phyloP scores from a whole-genome alignment of 441 rosid genomes.

The Gossypium gossypioides region DNA sequence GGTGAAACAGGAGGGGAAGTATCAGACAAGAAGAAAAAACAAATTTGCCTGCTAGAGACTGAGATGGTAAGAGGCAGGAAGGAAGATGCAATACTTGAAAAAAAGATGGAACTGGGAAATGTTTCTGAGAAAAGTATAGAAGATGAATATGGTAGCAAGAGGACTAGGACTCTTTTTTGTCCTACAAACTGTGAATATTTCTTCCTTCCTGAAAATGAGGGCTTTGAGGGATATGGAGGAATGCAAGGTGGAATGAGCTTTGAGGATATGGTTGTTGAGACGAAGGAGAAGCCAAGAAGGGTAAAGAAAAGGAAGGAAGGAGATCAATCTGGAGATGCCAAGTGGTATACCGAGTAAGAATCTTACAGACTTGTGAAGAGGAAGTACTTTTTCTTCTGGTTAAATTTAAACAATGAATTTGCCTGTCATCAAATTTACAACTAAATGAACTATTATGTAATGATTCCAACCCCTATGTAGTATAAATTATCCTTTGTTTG shows the following conservation, averaged over 20 bases:
- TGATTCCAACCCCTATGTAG: background rate
- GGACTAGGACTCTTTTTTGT: constrained; percentile 1
- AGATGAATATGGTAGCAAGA: constrained; percentile 1
- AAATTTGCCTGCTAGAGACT: background rate
- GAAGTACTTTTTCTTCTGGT: background rate
- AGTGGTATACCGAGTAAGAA: constrained; percentile 11
- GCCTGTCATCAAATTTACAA: background rate
- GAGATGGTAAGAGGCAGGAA: background rate
- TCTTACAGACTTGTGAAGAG: background rate
- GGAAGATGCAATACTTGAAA: constrained; percentile 3
- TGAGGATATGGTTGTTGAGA: background rate
- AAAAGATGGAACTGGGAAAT: background rate
- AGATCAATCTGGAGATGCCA: background rate
- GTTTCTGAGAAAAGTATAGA: background rate
- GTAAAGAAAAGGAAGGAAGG: background rate
- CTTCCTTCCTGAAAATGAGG: background rate
- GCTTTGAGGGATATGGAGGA: background rate
- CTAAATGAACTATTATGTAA: background rate
- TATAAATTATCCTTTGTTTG: background rate
- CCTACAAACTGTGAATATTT: constrained; percentile 12
- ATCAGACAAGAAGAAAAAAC: constrained; percentile 15
- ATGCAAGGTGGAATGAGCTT: background rate
- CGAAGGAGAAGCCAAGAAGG: background rate
- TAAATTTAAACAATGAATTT: background rate
- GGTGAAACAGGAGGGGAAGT: constrained; percentile 18